Base-by-base conservation (phyloP, 805 yeast genomes). In the Cyberlindnera samutprakarnensis region DNA sequence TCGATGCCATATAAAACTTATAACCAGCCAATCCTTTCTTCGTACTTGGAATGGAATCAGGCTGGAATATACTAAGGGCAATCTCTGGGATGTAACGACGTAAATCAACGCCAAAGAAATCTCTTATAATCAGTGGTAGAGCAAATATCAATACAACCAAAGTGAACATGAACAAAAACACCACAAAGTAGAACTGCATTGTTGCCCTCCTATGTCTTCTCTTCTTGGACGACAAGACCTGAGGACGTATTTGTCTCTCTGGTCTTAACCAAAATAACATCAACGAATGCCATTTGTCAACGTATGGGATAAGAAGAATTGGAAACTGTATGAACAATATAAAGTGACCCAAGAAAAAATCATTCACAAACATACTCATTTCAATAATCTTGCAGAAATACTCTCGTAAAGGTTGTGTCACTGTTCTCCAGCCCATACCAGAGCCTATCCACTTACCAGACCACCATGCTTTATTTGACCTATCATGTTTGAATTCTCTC, bases 381-480 rank as follows among this genome's bases (percentile, higher is more conserved):
- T 77, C 85, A 16, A 65, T 59, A 6, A 66, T 51, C 46, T 77
- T 77, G 49, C 82, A 75, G 11, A 72, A 34, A 34, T 57, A 69
- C 44, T 76, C 84, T 39, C 83, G 54, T 3, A 62, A 38, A 4
- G 82, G 82, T 35, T 75, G 82, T 2, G 76, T 62, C 7, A 76
- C 36, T 0, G 68, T 54, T 27, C 64, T 54, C 70, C 72, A 67
- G 0, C 81, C 79, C 8, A 76, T 51, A 0, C 73, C 76, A 0
- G 78, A 61, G 1, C 64, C 62, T 6, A 70, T 38, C 84, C 84
- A 77, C 41, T 66, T 70, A 0, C 84, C 83, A 2, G 82, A 70
- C 82, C 83, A 76, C 81, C 81, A 75, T 0, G 85, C 78, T 29
- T 62, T 57, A 42, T 76, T 80, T 0, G 76, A 53, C 33, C 61